Base-by-base conservation (phyloP, 2,329 filamentous ascomycete genomes). In the Colletotrichum somersetense region DNA sequence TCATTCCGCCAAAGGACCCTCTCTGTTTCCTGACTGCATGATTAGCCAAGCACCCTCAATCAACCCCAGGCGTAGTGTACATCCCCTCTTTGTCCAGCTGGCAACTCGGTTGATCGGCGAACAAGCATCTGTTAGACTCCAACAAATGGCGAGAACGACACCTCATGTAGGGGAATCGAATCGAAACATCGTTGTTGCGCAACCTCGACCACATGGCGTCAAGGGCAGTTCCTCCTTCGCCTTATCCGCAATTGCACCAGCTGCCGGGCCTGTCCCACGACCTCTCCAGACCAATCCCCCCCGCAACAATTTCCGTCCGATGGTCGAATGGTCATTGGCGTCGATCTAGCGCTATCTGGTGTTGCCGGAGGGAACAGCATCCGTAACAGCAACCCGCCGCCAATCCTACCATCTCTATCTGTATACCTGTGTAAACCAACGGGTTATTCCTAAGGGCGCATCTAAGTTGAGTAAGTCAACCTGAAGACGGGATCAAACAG, bases 181-280 rank as follows among this genome's bases (percentile, higher is more conserved):
- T 57, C 52, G 50, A 56, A 52, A 50, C 26, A 50, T 42, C 23
- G 6, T n/a, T 50, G 38, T 26, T 52, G 48, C 50, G 46, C 65
- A 56, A 62, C 57, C 55, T 69, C 46, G 48, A 33, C 70, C 66
- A 65, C 70, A 72, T 65, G 70, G 70, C 59, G 35, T 33, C 66
- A 59, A 65, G 55, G 66, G 40, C 53, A 18, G 10, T 53, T 53
- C 35, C 40, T 63, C 18, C 33, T 26, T 63, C 44, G 66, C 50
- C 58, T 12, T 66, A 69, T 67, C 66, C 52, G 46, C 38, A 38
- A 12, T 23, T 58, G 7, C 40, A n/a, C 57, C 40, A 3, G 23
- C 38, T 30, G 50, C 35, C 23, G 59, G 59, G 66, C 33, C 42
- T 56, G 30, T 69, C 69, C 69, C 65, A 46, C 46, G 16, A 7